phyloP scores from a whole-genome alignment of 768 basidiomycete genomes.

The Hericium erinaceus region DNA sequence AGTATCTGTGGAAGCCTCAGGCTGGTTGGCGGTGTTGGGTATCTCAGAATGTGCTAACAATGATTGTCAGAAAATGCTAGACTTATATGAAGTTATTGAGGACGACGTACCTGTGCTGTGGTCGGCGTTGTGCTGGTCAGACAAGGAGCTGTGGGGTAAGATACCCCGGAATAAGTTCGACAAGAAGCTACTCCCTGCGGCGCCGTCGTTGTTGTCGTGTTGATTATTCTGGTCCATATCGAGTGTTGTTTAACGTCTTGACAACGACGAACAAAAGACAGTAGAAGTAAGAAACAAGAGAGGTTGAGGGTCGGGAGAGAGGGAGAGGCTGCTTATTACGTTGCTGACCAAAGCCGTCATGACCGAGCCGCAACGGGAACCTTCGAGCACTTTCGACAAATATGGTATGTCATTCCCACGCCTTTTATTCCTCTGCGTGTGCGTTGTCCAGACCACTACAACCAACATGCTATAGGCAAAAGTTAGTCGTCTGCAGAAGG shows the following conservation, averaged over 20 bases:
- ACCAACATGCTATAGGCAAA: no score
- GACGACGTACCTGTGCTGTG: no score
- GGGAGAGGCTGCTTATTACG: neutral
- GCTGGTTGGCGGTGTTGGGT: no score
- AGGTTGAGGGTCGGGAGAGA: neutral
- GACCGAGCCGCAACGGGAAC: neutral
- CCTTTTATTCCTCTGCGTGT: neutral
- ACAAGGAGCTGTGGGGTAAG: conserved; percentile 50
- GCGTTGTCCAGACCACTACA: no score
- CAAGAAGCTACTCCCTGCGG: neutral
- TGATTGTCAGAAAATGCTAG: no score
- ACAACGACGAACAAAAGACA: neutral
- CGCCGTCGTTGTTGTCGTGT: neutral
- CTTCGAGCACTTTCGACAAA: neutral
- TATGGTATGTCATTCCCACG: neutral
- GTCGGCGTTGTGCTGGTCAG: no score
- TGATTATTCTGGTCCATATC: neutral
- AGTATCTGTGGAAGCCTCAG: no score
- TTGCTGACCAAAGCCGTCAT: neutral
- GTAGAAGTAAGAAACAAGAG: neutral
- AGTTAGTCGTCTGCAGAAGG: no score
- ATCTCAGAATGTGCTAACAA: no score
- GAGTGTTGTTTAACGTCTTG: neutral
- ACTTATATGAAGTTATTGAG: no score
- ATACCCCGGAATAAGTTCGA: conserved; percentile 31